Evolutionary conservation across 2,329 filamentous ascomycete genomes (phyloP), one percentile per base, ranked within the genome.

Genomic region (Trichoderma hamatum): DNA sequence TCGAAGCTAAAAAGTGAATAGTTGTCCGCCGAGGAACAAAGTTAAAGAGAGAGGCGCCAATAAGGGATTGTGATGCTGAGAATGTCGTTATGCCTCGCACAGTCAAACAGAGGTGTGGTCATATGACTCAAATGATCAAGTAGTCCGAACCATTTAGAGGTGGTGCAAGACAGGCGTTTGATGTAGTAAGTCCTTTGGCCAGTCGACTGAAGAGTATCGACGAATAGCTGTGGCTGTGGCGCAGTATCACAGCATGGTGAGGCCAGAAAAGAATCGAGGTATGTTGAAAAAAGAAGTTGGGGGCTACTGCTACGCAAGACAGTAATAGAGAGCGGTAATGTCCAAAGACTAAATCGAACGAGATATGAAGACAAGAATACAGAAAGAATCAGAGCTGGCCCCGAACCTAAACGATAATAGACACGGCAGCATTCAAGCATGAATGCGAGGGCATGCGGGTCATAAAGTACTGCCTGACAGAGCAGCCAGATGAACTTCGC

Each of bases 391-490:
- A 46, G 58, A 68, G 24, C 24, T 36, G 26, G 21, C 24, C 39
- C 66, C 66, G 59, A 46, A 69, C 56, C 65, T 32, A 60, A 46
- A 69, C 32, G 30, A 30, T 36, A 46, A 69, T 74, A 71, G 69
- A 72, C 70, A 71, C 69, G 64, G 71, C 70, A 73, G 74, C 54
- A 67, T 58, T 46, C 54, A 67, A 55, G 39, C 36, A 51, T 28
- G 64, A 49, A 59, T 36, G 36, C 43, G 64, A 73, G 75, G 76
- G 75, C 62, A 70, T 74, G 70, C 65, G 69, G 74, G 70, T 66
- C 72, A 77, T 78, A 78, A 78, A 75, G 73, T 75, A 73, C 68
- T 72, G 52, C 68, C 72, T 69, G 60, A 68, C 49, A 51, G 24
- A 49, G 46, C 43, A 43, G 61, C n/a, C 60, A 72, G 66, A 71